Evolutionary conservation across 768 basidiomycete genomes (phyloP).

Genomic region (Hericium alpestre): DNA sequence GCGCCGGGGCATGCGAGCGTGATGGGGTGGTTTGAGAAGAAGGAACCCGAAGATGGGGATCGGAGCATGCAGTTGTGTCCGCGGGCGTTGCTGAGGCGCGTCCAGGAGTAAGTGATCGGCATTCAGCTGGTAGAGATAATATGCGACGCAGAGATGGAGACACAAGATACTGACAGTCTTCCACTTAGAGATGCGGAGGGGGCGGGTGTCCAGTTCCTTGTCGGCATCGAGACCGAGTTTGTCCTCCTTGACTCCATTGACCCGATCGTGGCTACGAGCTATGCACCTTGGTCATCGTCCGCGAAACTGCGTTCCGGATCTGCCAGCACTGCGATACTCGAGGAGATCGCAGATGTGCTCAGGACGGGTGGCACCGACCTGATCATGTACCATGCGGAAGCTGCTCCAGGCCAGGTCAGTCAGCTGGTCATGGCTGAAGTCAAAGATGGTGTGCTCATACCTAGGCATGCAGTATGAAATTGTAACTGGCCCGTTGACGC

Average conservation of each 20-base stretch:
- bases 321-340: slow-evolving; percentile 31
- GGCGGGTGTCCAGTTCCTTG: slow-evolving; percentile 38
- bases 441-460: too few species aligned
- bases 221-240: slow-evolving; percentile 65
- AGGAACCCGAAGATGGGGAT: slow-evolving; percentile 24
- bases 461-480: slow-evolving; percentile 24
- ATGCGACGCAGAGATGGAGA: not conserved
- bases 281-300: slow-evolving; percentile 38
- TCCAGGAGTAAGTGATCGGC: slow-evolving; percentile 35
- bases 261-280: slow-evolving; percentile 36
- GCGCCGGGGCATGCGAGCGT: slow-evolving; percentile 51
- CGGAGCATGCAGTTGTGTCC: slow-evolving; percentile 43
- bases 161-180: too few species aligned
- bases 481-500: slow-evolving; percentile 54
- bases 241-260: slow-evolving; percentile 44
- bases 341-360: slow-evolving; percentile 51
- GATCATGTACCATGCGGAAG: slow-evolving; percentile 61
- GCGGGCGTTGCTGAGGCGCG: slow-evolving; percentile 38
- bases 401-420: slow-evolving; percentile 55
- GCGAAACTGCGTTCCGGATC: slow-evolving; percentile 32
- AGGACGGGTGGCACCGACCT: slow-evolving; percentile 43
- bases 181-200: slow-evolving; percentile 23
- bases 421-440: too few species aligned
- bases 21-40: slow-evolving; percentile 63
- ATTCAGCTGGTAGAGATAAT: not conserved